Evolutionary conservation across 306 rosid genomes (phyloP).

Genomic region (Pyrus communis): DNA sequence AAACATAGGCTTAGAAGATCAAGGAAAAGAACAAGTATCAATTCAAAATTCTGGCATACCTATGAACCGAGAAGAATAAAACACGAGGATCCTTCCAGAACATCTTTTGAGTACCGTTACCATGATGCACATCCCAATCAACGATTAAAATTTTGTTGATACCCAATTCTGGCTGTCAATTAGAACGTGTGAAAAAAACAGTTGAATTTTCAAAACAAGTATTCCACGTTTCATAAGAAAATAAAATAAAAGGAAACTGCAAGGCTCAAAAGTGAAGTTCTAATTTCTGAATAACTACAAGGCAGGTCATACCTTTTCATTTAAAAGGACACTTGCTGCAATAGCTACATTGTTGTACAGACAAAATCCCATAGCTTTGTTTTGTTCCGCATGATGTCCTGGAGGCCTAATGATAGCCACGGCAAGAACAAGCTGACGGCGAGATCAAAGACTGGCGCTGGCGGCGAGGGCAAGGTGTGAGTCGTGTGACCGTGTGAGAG

Average conservation of each 20-base stretch:
- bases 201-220: not conserved
- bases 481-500: too few species aligned
- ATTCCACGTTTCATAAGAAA: not conserved
- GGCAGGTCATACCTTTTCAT: slow-evolving; percentile 51
- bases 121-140: slow-evolving; percentile 99
- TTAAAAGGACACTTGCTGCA: slow-evolving; percentile 59
- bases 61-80: slow-evolving; percentile 92
- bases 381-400: slow-evolving; percentile 88
- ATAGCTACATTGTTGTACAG: slow-evolving; percentile 86
- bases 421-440: too few species aligned
- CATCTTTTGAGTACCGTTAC: slow-evolving; percentile 93
- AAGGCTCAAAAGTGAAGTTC: not conserved
- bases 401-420: slow-evolving; percentile 94
- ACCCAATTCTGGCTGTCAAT: slow-evolving; percentile 73
- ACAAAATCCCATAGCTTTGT: slow-evolving; percentile 93
- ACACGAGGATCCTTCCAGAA: slow-evolving; percentile 82
- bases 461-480: too few species aligned
- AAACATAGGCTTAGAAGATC: not conserved
- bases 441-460: too few species aligned
- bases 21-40: not conserved
- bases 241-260: not conserved
- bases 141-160: slow-evolving; percentile 70
- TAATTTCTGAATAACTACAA: not conserved
- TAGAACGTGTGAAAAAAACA: slow-evolving; percentile 3
- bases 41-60: slow-evolving; percentile 32